phyloP scores from a whole-genome alignment of 108 stramenopile genomes.

The Pseudonitzschia delicatissima region DNA sequence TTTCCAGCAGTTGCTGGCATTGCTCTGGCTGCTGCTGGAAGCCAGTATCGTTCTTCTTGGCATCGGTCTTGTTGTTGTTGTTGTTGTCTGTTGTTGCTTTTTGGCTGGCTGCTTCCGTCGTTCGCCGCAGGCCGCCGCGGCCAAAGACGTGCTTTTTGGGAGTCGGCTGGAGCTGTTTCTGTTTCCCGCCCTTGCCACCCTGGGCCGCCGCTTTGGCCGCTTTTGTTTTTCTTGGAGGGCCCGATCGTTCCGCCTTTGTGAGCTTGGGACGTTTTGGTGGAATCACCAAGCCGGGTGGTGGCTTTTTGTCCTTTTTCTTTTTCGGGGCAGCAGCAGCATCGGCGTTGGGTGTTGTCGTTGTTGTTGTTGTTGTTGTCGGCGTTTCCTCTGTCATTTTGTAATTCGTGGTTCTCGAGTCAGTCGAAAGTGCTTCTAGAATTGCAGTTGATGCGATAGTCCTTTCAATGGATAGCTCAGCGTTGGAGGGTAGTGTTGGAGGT shows the following conservation, averaged over 20 bases:
- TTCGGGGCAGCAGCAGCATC: not conserved
- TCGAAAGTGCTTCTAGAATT: too few relatives aligned
- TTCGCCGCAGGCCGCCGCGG: not conserved
- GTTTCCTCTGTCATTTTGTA: conserved; percentile 9
- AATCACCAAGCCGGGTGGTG: conserved; percentile 61
- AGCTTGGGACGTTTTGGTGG: conserved; percentile 88
- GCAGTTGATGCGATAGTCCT: too few relatives aligned
- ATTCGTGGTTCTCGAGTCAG: too few relatives aligned
- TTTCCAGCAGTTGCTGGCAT: conserved; percentile 20
- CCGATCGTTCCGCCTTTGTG: conserved; percentile 92
- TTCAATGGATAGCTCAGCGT: too few relatives aligned
- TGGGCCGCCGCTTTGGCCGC: conserved; percentile 82
- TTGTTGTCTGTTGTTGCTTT: conserved; percentile 12
- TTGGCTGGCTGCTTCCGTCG: not conserved
- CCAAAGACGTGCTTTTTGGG: conserved; percentile 8
- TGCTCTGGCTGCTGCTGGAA: conserved; percentile 22
- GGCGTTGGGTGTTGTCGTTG: not conserved
- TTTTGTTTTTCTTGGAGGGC: conserved; percentile 88
- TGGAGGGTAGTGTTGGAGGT: too few relatives aligned
- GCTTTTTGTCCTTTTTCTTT: conserved; percentile 53
- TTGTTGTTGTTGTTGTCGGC: not conserved
- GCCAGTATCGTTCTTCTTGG: conserved; percentile 2
- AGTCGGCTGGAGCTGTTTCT: conserved; percentile 6
- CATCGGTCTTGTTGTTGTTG: not conserved
- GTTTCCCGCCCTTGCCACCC: conserved; percentile 18